Conservation (phyloP, 129 eudicot genomes). For the Centrapalus pauciflorus region DNA sequence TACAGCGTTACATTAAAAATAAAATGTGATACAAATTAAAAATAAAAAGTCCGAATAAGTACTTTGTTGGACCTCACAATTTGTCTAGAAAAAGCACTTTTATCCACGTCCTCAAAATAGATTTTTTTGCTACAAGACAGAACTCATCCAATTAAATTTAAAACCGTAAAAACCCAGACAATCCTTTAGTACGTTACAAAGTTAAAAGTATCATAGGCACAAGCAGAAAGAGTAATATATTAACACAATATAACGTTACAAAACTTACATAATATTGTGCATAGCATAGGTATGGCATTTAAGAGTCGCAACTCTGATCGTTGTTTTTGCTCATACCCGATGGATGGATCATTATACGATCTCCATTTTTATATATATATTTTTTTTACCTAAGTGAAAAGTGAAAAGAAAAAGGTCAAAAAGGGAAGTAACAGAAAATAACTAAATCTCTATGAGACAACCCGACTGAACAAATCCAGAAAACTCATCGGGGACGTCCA, state of each 20-base stretch:
- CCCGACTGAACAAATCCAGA: constrained; percentile 71
- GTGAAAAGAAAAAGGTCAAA: neutral
- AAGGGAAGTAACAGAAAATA: neutral
- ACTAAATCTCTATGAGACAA: constrained; percentile 64
- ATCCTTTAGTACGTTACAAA: neutral
- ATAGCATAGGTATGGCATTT: neutral
- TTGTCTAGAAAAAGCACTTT: too few species aligned
- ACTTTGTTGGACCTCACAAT: too few species aligned
- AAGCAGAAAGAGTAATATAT: neutral
- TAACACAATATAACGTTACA: constrained; percentile 24
- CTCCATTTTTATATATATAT: neutral
- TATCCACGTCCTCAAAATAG: too few species aligned
- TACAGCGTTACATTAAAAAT: too few species aligned
- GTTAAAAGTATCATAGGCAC: neutral
- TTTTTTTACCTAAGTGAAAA: neutral
- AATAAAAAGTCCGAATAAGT: too few species aligned
- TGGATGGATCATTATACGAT: neutral
- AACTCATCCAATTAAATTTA: too few species aligned
- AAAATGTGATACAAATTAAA: too few species aligned
- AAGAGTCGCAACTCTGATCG: too few species aligned
- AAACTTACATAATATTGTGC: constrained; percentile 26
- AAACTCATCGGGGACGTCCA: constrained; percentile 50
- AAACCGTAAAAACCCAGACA: neutral
- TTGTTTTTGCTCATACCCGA: neutral
- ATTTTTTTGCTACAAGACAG: too few species aligned